Conservation (phyloP, 2,329 filamentous ascomycete species). For the Tolypocladium cylindrosporum region DNA sequence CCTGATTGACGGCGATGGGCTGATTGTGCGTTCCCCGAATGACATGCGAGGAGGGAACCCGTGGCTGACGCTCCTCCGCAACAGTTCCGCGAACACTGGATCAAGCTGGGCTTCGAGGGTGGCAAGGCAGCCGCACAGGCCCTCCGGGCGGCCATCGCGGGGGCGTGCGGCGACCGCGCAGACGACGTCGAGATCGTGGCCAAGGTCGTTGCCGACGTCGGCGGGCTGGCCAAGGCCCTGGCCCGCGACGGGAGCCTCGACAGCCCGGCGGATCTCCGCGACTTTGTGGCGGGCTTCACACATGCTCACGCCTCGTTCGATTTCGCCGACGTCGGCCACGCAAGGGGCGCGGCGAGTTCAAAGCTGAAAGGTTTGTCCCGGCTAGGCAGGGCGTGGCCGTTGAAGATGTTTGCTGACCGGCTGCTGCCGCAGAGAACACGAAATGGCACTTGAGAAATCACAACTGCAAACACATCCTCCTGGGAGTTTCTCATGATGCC, state of each 20-base stretch:
- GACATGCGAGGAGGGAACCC: neutral
- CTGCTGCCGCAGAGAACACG: slow-evolving; percentile 29
- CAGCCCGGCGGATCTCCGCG: slow-evolving; percentile 34
- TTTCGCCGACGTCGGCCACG: slow-evolving; percentile 52
- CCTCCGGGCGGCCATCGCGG: slow-evolving; percentile 36
- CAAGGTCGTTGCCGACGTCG: slow-evolving; percentile 46
- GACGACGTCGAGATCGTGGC: slow-evolving; percentile 43
- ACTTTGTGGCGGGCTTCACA: slow-evolving; percentile 52
- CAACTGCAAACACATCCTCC: slow-evolving; percentile 51
- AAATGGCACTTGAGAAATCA: slow-evolving; percentile 48
- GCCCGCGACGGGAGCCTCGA: slow-evolving; percentile 35
- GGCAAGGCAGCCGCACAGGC: slow-evolving; percentile 42
- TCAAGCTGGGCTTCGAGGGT: slow-evolving; percentile 44
- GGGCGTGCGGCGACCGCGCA: slow-evolving; percentile 32
- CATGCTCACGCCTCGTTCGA: slow-evolving; percentile 50
- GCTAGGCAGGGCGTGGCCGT: neutral
- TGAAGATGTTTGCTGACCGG: neutral
- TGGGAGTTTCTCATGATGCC: slow-evolving; percentile 53
- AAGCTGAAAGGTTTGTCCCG: slow-evolving; percentile 46
- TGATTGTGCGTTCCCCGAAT: slow-evolving; percentile 34
- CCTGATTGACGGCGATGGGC: slow-evolving; percentile 53
- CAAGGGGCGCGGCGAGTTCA: slow-evolving; percentile 47
- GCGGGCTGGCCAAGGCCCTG: slow-evolving; percentile 39
- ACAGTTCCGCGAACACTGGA: slow-evolving; percentile 47
- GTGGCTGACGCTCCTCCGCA: slow-evolving; percentile 4